These are phyloP conservation scores for Leccinum subfulvum DNA, from an alignment of 1,284 basidiomycete genomes.

Conservation along the genomic window DNA sequence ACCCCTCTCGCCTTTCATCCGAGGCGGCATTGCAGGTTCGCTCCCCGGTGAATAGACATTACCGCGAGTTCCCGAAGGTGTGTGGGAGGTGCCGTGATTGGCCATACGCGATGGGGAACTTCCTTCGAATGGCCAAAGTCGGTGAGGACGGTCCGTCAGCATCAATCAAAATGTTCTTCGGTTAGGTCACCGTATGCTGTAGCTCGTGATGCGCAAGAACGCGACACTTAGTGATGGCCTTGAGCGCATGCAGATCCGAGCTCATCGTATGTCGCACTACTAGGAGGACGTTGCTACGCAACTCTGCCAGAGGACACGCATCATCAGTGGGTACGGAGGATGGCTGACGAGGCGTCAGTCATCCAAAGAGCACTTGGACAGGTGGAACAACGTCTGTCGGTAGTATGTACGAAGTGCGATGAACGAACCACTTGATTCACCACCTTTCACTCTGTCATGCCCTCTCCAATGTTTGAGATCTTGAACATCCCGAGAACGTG, in stretches of 20 bases:
- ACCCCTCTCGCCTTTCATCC: slow-evolving; percentile 64
- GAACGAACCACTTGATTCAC: no score
- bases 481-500: no score
- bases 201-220: slow-evolving; percentile 94
- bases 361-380: no score
- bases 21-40: slow-evolving; percentile 57
- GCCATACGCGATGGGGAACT: slow-evolving; percentile 57
- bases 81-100: slow-evolving; percentile 50
- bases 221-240: slow-evolving; percentile 95
- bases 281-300: slow-evolving; percentile 90
- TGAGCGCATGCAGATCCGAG: slow-evolving; percentile 81
- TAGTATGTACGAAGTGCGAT: no score
- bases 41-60: slow-evolving; percentile 53
- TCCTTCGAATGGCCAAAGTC: slow-evolving; percentile 94
- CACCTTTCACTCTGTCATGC: no score
- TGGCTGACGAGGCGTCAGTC: no score
- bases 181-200: slow-evolving; percentile 96
- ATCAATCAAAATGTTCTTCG: slow-evolving; percentile 93
- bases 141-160: slow-evolving; percentile 89
- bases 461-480: no score
- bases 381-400: no score
- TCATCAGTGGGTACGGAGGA: slow-evolving; percentile 47
- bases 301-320: slow-evolving; percentile 92
- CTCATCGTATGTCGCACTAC: slow-evolving; percentile 72
- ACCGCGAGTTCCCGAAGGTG: slow-evolving; percentile 50